These are phyloP conservation scores for Penicillium sp. DNA, from an alignment of 2,329 filamentous ascomycete genomes.

Conservation along the genomic window DNA sequence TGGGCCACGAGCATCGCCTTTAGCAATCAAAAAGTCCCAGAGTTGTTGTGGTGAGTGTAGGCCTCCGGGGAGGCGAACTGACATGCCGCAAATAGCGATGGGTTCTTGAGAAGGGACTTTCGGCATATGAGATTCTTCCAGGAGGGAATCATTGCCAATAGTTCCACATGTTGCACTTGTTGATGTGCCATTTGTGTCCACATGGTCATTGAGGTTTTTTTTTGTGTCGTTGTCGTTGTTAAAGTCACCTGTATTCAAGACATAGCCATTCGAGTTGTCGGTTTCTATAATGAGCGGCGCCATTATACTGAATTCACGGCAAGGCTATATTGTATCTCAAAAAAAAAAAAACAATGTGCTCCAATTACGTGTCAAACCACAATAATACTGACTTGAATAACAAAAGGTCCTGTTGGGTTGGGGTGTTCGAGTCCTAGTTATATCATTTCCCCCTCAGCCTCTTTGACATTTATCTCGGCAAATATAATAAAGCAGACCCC, in stretches of 20 bases:
- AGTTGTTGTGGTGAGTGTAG: slow-evolving; percentile 16
- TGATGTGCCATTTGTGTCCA: background rate
- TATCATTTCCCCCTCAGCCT: background rate
- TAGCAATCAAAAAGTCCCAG: slow-evolving; percentile 24
- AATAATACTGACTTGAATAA: background rate
- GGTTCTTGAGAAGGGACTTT: background rate
- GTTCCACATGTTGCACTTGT: background rate
- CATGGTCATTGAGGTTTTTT: background rate
- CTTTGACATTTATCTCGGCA: background rate
- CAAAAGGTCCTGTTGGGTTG: background rate
- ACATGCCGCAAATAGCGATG: slow-evolving; percentile 28
- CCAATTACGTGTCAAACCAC: no score
- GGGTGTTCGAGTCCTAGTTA: background rate
- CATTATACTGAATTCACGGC: background rate
- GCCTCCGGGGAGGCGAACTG: slow-evolving; percentile 23
- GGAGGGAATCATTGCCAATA: background rate
- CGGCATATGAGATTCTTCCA: background rate
- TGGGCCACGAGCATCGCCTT: slow-evolving; percentile 18
- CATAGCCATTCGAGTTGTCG: background rate
- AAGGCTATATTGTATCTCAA: background rate
- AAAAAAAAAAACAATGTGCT: no score
- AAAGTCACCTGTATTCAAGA: background rate
- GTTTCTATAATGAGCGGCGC: background rate
- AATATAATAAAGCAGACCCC: background rate
- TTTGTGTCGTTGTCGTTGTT: background rate